Percentiles rank a stretch among this genome's conserved stretches.
These are phyloP conservation scores for Microdochium bolleyi DNA, from an alignment of 2,329 filamentous ascomycete genomes.

Conservation along the genomic window DNA sequence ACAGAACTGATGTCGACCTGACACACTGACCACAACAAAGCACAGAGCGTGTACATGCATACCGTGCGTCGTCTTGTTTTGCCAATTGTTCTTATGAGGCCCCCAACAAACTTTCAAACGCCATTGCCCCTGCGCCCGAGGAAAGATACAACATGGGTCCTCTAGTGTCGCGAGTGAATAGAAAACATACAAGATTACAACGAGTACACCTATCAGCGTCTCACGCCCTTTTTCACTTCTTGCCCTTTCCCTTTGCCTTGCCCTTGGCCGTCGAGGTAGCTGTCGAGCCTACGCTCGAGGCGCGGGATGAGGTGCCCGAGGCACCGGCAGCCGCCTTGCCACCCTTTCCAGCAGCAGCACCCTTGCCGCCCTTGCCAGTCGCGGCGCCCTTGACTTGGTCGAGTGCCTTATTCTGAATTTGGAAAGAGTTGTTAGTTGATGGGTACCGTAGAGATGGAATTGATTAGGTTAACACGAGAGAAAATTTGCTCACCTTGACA, in stretches of 20 bases:
- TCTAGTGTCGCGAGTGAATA: no score
- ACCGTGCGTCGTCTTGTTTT: no score
- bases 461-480: slow-evolving; percentile 3
- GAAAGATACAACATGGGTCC: no score
- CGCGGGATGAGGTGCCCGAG: slow-evolving; percentile 72
- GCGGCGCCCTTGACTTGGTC: slow-evolving; percentile 71
- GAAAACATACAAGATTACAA: no score
- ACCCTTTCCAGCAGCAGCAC: slow-evolving; percentile 20
- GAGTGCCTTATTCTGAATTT: slow-evolving; percentile 76
- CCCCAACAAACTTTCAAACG: no score
- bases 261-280: slow-evolving; percentile 39
- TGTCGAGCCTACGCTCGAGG: slow-evolving; percentile 79
- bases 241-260: slow-evolving; percentile 31
- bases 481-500: slow-evolving; percentile 78
- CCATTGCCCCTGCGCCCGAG: no score
- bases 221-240: no score
- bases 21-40: no score
- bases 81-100: no score
- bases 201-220: no score
- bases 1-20: no score
- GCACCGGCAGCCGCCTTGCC: slow-evolving; percentile 20
- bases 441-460: background rate
- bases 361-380: slow-evolving; percentile 49
- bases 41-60: no score
- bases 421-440: slow-evolving; percentile 3